These are phyloP conservation scores for Entamoeba invadens DNA, from an alignment of 208 protist genomes.

Conservation along the genomic window DNA sequence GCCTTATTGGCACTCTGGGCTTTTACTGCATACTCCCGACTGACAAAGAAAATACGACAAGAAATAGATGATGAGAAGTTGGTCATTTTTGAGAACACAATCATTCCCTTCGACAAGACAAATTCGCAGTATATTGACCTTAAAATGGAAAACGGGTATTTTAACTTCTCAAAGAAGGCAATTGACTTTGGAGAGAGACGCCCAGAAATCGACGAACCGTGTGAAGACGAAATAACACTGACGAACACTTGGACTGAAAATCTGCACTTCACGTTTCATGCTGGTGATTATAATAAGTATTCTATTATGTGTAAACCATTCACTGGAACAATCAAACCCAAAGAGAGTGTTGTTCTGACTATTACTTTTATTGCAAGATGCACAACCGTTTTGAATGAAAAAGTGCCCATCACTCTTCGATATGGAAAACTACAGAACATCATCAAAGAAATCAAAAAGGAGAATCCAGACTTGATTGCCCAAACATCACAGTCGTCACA, in stretches of 20 bases:
- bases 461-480: not conserved
- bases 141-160: not conserved
- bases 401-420: not conserved
- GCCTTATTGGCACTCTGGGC: no score
- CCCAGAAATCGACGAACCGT: not conserved
- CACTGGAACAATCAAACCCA: not conserved
- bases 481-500: not conserved
- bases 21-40: not conserved
- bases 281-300: not conserved
- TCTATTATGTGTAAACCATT: not conserved
- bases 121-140: not conserved
- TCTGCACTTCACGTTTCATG: not conserved
- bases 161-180: not conserved
- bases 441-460: not conserved
- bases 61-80: not conserved
- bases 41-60: not conserved
- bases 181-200: not conserved
- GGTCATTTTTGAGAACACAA: not conserved
- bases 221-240: not conserved
- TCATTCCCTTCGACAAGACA: not conserved
- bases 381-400: not conserved
- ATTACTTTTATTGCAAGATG: not conserved
- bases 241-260: not conserved
- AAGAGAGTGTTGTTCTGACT: not conserved
- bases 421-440: not conserved